These are phyloP conservation scores for Phylloporus sp. DNA, from an alignment of 1,284 basidiomycete genomes.

Conservation along the genomic window DNA sequence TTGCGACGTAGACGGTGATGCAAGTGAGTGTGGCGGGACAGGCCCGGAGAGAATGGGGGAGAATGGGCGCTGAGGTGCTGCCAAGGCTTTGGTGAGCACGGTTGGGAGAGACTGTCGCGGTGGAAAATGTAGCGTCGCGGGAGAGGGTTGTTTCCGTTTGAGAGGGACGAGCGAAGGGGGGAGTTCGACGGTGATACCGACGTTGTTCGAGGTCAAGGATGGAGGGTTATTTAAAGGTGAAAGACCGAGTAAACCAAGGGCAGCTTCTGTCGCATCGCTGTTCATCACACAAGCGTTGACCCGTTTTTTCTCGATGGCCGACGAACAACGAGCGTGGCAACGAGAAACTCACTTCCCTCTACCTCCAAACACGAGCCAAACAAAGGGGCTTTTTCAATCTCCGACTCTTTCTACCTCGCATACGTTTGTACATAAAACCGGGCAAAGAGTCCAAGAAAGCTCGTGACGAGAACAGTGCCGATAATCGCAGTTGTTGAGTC, in stretches of 20 bases:
- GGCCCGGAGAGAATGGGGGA: slow-evolving; percentile 21
- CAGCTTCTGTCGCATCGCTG: slow-evolving; percentile 54
- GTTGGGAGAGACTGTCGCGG: slow-evolving; percentile 11
- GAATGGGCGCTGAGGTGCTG: slow-evolving; percentile 23
- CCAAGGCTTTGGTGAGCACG: slow-evolving; percentile 15
- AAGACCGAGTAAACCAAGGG: slow-evolving; percentile 52
- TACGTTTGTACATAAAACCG: slow-evolving; percentile 87
- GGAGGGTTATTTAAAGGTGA: slow-evolving; percentile 39
- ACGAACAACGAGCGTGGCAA: slow-evolving; percentile 25
- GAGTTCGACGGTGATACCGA: slow-evolving; percentile 34
- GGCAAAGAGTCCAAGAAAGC: slow-evolving; percentile 90
- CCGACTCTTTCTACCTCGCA: slow-evolving; percentile 58
- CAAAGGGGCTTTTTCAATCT: slow-evolving; percentile 33
- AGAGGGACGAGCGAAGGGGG: slow-evolving; percentile 43
- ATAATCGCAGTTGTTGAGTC: slow-evolving; percentile 85
- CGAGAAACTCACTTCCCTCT: slow-evolving; percentile 15
- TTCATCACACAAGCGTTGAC: too few species aligned
- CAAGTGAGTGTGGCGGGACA: slow-evolving; percentile 17
- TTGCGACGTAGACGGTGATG: slow-evolving; percentile 31
- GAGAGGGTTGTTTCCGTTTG: slow-evolving; percentile 44
- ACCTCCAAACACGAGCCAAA: slow-evolving; percentile 32
- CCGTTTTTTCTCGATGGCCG: slow-evolving; percentile 24
- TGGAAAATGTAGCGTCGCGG: slow-evolving; percentile 18
- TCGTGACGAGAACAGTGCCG: slow-evolving; percentile 83
- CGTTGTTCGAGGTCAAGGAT: slow-evolving; percentile 31